Base-by-base conservation (phyloP, 2,329 filamentous ascomycete genomes). In the Fusarium piperis region DNA sequence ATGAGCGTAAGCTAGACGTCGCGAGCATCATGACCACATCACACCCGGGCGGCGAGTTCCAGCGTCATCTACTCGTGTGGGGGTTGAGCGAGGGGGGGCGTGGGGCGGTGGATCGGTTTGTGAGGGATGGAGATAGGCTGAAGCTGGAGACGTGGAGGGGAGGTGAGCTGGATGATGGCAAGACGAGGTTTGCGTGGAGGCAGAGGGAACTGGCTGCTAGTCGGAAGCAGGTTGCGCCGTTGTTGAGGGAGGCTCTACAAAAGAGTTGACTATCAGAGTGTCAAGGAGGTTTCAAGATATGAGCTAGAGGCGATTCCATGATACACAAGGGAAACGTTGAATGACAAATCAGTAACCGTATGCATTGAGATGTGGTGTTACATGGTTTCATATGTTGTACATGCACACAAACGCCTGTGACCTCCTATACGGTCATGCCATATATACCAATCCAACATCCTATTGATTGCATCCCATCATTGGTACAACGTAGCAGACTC, bases 11-110 rank as follows among this genome's bases (percentile, higher is more conserved):
- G 0, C 79, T 95, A n/a, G 89, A 91, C 62, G 77, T 95, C 11
- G 88, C 87, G 10, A 85, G 85, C 11, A 82, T 95, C 62, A 93
- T 95, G 91, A 94, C 93, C 2, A 89, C 89, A n/a, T 89, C 85
- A 20, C 83, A 86, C 23, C 82, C 85, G 0, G 81, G 81, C 0
- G 89, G 87, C 0, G 77, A 83, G 16, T 93, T 94, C 68, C 83
- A 84, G 70, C 83, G 93, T 57, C 89, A 96, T 76, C 78, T 94
- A 38, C 80, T 95, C 7, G 81, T 95, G 0, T 92, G 91, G 88
- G 91, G 87, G 0, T 76, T 89, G 1, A 87, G 84, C 28, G 81
- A 85, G 1, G 78, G 79, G 5, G 90, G 86, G 0, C 81, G 83
- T 0, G 74, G 79, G 5, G 88, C 87, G 1, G 87, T 87, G 16